Base-by-base conservation (phyloP, 768 basidiomycete species). In the Boletus vinaceobasis region DNA sequence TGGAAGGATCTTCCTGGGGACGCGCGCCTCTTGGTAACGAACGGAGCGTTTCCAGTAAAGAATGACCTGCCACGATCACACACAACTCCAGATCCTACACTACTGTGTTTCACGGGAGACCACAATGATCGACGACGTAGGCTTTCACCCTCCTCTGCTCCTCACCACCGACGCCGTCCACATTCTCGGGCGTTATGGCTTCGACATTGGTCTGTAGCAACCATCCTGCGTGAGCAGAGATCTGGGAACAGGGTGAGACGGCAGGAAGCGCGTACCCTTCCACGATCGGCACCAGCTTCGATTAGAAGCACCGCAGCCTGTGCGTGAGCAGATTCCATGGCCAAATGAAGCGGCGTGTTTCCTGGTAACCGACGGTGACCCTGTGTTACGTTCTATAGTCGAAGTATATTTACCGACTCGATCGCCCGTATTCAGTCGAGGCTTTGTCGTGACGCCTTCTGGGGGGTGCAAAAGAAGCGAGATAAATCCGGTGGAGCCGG, bases 241-340 rank as follows among this genome's bases (percentile, higher is more conserved):
- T 48, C 42, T 19, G 47, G 27, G 7, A 10, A 38, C 17, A 21
- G 37, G 1, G 23, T 7, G 31, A 39, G 23, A 40, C 27, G 2
- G 32, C 19, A 39, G 29, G 47, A 50, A 56, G 53, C 42, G 77
- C 90, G 60, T 72, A 95, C 94, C 62, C 91, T 80, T 60, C 81
- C 82, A 31, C 96, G 85, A 77, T 98, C 96, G 8, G 95, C 95
- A 19, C 96, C 96, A 43, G 93, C 95, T 68, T 96, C 92, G 56
- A 99, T 96, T 48, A 99, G 79, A 47, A 89, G 70, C 2, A 93
- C 89, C 10, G 96, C 96, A 15, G 86, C 89, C 67, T 93, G 87
- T 14, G 91, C 96, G 66, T 98, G 90, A 17, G 87, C 96, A 50
- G 90, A 93, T 64, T 99, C 96, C 87, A 99, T 89, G 17, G 96